phyloP scores from a whole-genome alignment of 192 early-diverging fungal genomes.

The Phycomyces blakesleeanus region DNA sequence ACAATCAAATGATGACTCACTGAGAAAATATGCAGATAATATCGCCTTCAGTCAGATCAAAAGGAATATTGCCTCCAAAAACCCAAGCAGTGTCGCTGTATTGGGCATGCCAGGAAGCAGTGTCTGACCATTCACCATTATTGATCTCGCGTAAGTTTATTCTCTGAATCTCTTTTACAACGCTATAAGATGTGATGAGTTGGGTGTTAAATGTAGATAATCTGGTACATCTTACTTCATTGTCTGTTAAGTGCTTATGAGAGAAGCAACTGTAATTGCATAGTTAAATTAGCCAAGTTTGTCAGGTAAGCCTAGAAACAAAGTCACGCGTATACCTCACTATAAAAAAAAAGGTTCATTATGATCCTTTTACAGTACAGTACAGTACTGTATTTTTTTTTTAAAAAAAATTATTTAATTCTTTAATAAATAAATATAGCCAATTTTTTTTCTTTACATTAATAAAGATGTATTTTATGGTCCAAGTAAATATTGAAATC shows the following conservation, averaged over 20 bases:
- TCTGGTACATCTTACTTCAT: neutral
- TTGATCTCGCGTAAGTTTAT: conserved; percentile 71
- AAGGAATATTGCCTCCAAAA: conserved; percentile 81
- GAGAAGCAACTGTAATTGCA: too few species aligned
- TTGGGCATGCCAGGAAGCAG: conserved; percentile 85
- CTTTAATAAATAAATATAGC: too few species aligned
- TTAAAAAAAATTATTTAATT: too few species aligned
- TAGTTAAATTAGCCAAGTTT: too few species aligned
- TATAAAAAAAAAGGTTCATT: too few species aligned
- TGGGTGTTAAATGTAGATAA: neutral
- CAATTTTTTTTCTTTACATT: too few species aligned
- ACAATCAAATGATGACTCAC: conserved; percentile 35
- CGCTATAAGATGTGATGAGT: conserved; percentile 40
- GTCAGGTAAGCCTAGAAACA: too few species aligned
- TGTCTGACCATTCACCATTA: conserved; percentile 45
- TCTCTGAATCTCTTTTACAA: conserved; percentile 79
- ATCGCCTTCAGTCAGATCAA: conserved; percentile 89
- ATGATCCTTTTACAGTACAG: too few species aligned
- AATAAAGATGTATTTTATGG: too few species aligned
- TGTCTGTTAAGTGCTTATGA: neutral
- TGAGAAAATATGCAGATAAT: conserved; percentile 92
- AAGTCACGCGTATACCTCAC: too few species aligned
- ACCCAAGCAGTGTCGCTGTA: conserved; percentile 89
- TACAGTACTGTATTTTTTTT: too few species aligned
- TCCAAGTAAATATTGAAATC: too few species aligned